These are phyloP conservation scores for Phyllosticta ampelicida DNA, from an alignment of 2,329 filamentous ascomycete genomes.

Conservation along the genomic window DNA sequence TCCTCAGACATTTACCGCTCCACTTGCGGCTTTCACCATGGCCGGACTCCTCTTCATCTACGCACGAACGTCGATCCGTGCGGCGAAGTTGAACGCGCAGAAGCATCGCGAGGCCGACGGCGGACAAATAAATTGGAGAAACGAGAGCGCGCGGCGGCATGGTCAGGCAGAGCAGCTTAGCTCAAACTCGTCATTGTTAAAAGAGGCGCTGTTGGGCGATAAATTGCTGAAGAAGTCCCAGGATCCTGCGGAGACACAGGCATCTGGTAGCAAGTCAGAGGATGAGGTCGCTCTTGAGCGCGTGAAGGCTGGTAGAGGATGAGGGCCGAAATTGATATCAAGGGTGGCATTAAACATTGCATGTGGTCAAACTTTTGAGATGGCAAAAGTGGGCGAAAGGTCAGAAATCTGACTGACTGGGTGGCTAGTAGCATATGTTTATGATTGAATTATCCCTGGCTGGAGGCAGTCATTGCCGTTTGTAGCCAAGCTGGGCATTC, in stretches of 20 bases:
- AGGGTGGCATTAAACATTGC: neutral
- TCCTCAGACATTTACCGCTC: slow-evolving; percentile 43
- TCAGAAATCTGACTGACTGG: neutral
- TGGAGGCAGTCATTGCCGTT: no score
- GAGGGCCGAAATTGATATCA: neutral
- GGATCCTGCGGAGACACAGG: neutral
- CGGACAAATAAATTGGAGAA: slow-evolving; percentile 44
- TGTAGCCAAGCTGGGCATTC: no score
- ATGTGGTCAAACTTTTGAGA: neutral
- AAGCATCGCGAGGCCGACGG: slow-evolving; percentile 47
- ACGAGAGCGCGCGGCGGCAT: slow-evolving; percentile 44
- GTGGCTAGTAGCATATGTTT: neutral
- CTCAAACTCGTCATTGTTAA: neutral
- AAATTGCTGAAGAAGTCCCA: neutral
- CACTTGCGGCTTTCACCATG: slow-evolving; percentile 54
- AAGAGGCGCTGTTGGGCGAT: slow-evolving; percentile 5
- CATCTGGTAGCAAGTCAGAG: neutral
- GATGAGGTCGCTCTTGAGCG: slow-evolving; percentile 2
- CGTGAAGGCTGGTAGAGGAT: neutral
- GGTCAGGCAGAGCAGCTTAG: slow-evolving; percentile 20
- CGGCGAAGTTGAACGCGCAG: slow-evolving; percentile 55
- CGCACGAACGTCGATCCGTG: slow-evolving; percentile 52
- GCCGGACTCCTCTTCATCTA: slow-evolving; percentile 51
- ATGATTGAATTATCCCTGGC: no score
- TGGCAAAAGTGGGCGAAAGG: neutral